Evolutionary conservation across 495 filamentous ascomycete species (phyloP).

Genomic region (Daldinia grandis): DNA sequence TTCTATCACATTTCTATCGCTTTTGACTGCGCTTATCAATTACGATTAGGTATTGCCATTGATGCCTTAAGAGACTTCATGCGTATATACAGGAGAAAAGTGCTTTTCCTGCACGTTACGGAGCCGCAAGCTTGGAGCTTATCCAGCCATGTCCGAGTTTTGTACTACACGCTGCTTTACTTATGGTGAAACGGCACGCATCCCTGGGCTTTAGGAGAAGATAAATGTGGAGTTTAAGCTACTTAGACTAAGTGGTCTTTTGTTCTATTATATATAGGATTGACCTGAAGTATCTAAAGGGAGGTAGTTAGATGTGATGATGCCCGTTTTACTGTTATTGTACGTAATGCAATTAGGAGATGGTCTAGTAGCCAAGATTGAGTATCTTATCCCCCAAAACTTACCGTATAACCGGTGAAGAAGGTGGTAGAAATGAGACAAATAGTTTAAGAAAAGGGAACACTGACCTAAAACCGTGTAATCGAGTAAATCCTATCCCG

Average conservation of each 20-base stretch:
- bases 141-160: background rate
- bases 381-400: background rate
- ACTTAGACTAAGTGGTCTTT: background rate
- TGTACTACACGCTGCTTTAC: background rate
- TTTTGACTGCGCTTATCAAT: background rate
- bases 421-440: background rate
- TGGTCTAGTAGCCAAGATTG: background rate
- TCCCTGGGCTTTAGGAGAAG: background rate
- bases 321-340: background rate
- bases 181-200: background rate
- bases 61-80: background rate
- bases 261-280: background rate
- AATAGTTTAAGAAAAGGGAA: background rate
- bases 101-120: background rate
- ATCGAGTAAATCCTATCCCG: too few relatives aligned
- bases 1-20: background rate
- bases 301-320: too few relatives aligned
- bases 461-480: background rate
- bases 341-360: background rate
- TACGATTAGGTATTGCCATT: background rate
- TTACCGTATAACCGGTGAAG: background rate
- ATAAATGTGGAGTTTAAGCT: background rate
- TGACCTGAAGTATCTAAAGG: background rate
- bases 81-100: background rate
- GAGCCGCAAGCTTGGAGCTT: background rate